phyloP scores from a whole-genome alignment of 345 rosid genomes.

The Citrus australasica region DNA sequence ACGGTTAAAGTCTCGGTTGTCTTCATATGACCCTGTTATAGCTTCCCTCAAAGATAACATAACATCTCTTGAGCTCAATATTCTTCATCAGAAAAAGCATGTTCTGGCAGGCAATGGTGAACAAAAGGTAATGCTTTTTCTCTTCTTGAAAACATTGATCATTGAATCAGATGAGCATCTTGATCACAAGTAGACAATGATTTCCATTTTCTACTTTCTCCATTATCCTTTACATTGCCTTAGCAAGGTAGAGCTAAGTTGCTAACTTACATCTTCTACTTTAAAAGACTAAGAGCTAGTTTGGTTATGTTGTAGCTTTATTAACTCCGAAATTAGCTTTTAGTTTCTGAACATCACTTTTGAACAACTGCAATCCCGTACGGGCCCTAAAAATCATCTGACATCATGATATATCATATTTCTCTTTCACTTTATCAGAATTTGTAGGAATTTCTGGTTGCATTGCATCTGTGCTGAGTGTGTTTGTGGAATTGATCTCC shows the following conservation, averaged over 20 bases:
- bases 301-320: no score
- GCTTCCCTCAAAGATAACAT: constrained; percentile 50
- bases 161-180: constrained; percentile 4
- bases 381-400: no score
- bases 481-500: not conserved
- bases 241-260: not conserved
- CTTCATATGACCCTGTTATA: constrained; percentile 57
- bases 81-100: constrained; percentile 26
- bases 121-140: constrained; percentile 32
- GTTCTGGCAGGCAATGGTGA: constrained; percentile 9
- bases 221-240: not conserved
- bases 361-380: no score
- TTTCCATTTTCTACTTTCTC: not conserved
- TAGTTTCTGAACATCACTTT: no score
- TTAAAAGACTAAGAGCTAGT: no score
- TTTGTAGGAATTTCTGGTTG: not conserved
- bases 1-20: constrained; percentile 49
- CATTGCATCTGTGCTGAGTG: not conserved
- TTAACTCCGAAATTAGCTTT: no score
- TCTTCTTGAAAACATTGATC: not conserved
- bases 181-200: not conserved
- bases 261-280: not conserved
- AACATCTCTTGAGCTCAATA: constrained; percentile 51
- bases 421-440: not conserved
- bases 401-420: no score